phyloP scores from a whole-genome alignment of 805 yeast genomes.

The Ogataea corticis region DNA sequence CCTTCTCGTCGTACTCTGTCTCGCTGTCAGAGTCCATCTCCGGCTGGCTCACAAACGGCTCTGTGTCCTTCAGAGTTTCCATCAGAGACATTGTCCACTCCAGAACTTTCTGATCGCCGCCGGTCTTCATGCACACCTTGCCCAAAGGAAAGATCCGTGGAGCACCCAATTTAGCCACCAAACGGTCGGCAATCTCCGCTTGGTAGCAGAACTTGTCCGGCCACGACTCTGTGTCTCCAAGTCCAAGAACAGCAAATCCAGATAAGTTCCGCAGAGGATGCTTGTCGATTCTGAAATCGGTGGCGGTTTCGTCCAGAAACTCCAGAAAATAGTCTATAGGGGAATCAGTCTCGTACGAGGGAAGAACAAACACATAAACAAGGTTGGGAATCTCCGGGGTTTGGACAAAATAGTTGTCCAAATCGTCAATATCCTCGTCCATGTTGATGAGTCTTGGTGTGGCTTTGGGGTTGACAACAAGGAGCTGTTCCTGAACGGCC shows the following conservation, averaged over 20 bases:
- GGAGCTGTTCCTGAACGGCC: conserved; percentile 42
- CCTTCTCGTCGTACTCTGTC: conserved; percentile 8
- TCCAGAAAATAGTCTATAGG: conserved; percentile 88
- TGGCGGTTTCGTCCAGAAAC: conserved; percentile 73
- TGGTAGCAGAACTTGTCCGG: conserved; percentile 82
- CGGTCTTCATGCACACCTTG: conserved; percentile 74
- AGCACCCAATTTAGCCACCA: conserved; percentile 82
- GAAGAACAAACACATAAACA: conserved; percentile 73
- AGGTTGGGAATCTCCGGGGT: conserved; percentile 51
- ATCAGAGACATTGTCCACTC: conserved; percentile 69
- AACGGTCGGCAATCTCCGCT: conserved; percentile 70
- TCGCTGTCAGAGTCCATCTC: conserved; percentile 19
- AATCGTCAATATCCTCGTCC: conserved; percentile 79
- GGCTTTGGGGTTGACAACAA: conserved; percentile 27
- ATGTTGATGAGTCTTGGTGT: conserved; percentile 61
- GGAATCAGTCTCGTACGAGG: conserved; percentile 90
- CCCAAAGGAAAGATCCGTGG: conserved; percentile 84
- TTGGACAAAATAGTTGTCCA: conserved; percentile 76
- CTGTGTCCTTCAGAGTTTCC: conserved; percentile 65
- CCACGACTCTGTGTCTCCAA: conserved; percentile 90
- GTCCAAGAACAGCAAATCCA: conserved; percentile 84
- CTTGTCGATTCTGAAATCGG: conserved; percentile 84
- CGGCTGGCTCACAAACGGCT: conserved; percentile 54
- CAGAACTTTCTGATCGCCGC: conserved; percentile 55
- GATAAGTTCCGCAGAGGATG: conserved; percentile 67